Conservation (phyloP, 73 alveolate genomes). For the Paramecium bursaria region DNA sequence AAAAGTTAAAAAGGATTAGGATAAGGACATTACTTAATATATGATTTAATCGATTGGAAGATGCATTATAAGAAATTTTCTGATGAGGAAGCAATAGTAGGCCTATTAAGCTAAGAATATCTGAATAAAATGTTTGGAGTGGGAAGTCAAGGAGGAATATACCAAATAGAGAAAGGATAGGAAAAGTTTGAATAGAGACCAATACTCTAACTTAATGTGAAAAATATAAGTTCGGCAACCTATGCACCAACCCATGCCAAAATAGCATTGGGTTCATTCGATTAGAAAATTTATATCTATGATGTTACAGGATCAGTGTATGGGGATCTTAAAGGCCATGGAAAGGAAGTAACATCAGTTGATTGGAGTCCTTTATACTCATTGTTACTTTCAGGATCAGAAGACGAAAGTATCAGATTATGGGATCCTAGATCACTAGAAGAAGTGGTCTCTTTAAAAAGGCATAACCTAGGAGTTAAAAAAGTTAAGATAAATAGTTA, state of each 20-base stretch:
- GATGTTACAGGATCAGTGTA: slow-evolving; percentile 14
- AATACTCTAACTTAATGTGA: background rate
- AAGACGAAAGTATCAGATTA: slow-evolving; percentile 49
- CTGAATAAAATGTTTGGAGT: slow-evolving; percentile 38
- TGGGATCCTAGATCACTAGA: slow-evolving; percentile 60
- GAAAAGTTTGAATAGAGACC: slow-evolving; percentile 53
- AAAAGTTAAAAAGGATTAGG: background rate
- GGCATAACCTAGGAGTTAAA: slow-evolving; percentile 54
- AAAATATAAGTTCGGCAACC: background rate
- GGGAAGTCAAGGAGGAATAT: slow-evolving; percentile 59
- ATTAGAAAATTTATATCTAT: slow-evolving; percentile 3
- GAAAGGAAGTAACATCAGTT: slow-evolving; percentile 31
- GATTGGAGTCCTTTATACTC: slow-evolving; percentile 25
- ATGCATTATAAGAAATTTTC: slow-evolving; percentile 47
- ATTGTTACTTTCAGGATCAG: slow-evolving; percentile 47
- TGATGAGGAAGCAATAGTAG: slow-evolving; percentile 53
- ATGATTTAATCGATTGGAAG: slow-evolving; percentile 49
- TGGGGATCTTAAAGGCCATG: slow-evolving; percentile 25
- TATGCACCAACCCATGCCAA: slow-evolving; percentile 40
- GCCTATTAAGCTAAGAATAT: slow-evolving; percentile 17
- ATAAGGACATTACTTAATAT: slow-evolving; percentile 37
- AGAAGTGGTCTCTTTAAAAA: slow-evolving; percentile 8
- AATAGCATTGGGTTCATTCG: slow-evolving; percentile 1
- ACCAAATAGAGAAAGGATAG: slow-evolving; percentile 31
- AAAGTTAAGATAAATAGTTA: slow-evolving; percentile 4